Base-by-base conservation (phyloP, 352 stramenopile genomes). In the Pilasporangium apinafurcum region DNA sequence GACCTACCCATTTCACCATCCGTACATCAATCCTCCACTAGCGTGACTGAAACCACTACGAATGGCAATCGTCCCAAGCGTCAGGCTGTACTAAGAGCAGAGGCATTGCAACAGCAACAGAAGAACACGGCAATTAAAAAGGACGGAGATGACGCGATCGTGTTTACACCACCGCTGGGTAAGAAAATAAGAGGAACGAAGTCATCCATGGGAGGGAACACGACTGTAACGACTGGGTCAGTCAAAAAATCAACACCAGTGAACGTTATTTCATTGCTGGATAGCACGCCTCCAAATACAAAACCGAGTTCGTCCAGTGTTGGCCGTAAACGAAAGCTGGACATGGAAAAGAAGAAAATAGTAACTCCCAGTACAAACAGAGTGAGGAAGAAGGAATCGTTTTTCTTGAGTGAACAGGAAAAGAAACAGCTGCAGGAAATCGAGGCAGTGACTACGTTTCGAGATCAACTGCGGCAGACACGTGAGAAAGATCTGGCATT, bases 391-490 rank as follows among this genome's bases (percentile, higher is more conserved):
- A 56, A 65, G 3, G 51, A 70, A 30, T 63, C 60, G n/a, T 83
- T 90, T 41, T 90, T 90, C 48, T 44, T 90, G 34, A 81, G 50
- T 6, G 67, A 84, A 21, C 48, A 73, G 33, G 62, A 83, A 43
- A 77, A 72, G 49, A 84, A 85, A 32, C 66, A 87, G 29, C 41
- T 85, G 0, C 70, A 86, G 31, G 75, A 85, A 45, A 81, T 86
- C 43, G 72, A 90, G 26, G 68, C 78, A 2, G 53, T 87, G 26
- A 68, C 62, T 6, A 51, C 59, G 5, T 73, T 90, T 28, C 75
- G 74, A 10, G 75, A 86, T 30, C 62, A 90, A 28, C 49, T 87
- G 32, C 65, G 70, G 2, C 57, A 77, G 44, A 69, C 71, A 17
- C 74, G 78, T 5, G 78, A 90, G 38, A 79, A 80, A 14, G 78